Conservation (phyloP, 352 stramenopile species). For the Globisporangium iwayamae region DNA sequence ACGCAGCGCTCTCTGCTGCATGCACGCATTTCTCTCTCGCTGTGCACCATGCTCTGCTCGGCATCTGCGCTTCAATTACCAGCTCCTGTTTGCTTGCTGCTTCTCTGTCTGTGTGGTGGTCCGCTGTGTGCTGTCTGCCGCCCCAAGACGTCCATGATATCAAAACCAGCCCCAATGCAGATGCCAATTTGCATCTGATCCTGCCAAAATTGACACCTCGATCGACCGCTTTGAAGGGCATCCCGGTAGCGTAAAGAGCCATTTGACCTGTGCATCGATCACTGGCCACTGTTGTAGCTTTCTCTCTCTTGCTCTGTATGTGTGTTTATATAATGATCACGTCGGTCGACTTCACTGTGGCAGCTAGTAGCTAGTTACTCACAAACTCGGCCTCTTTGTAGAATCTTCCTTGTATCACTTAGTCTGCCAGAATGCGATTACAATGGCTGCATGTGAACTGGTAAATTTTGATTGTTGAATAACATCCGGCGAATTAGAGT, state of each 20-base stretch:
- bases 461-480: too few relatives aligned
- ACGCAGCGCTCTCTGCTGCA: slow-evolving; percentile 5
- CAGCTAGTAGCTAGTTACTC: too few relatives aligned
- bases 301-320: background rate
- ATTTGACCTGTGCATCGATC: background rate
- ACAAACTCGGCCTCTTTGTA: background rate
- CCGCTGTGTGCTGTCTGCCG: background rate
- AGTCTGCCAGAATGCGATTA: background rate
- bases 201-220: background rate
- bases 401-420: background rate
- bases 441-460: background rate
- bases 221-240: too few relatives aligned
- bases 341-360: too few relatives aligned
- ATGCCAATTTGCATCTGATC: slow-evolving; percentile 6
- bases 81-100: background rate
- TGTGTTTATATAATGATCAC: background rate
- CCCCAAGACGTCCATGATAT: slow-evolving; percentile 10
- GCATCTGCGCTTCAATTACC: background rate
- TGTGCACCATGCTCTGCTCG: background rate
- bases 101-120: background rate
- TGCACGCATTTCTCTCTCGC: background rate
- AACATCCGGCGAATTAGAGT: background rate
- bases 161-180: slow-evolving; percentile 1
- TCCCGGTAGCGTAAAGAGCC: too few relatives aligned
- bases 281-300: background rate